Evolutionary conservation across 495 filamentous ascomycete genomes (phyloP).

Genomic region (Lophiotrema nucula): DNA sequence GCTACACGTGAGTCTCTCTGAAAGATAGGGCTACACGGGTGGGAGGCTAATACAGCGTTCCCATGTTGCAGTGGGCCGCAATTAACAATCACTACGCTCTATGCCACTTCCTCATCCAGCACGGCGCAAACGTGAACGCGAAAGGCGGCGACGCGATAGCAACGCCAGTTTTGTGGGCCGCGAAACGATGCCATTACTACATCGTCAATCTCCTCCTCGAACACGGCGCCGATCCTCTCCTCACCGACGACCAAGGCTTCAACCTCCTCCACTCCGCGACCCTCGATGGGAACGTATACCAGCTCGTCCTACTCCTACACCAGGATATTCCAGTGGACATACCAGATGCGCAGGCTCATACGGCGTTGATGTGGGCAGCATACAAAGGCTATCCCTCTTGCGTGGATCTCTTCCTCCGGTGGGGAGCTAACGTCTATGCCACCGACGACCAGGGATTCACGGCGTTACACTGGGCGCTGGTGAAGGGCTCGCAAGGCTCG

Average conservation of each 20-base stretch:
- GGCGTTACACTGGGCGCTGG: conserved; percentile 93
- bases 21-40: too few relatives aligned
- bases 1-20: conserved; percentile 69
- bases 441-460: conserved; percentile 89
- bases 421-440: conserved; percentile 91
- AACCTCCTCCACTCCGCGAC: conserved; percentile 96
- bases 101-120: conserved; percentile 89
- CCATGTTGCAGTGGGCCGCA: conserved; percentile 98
- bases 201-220: conserved; percentile 77
- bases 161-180: conserved; percentile 95
- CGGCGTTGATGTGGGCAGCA: conserved; percentile 94
- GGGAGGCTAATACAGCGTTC: too few relatives aligned
- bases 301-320: conserved; percentile 83
- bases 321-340: conserved; percentile 92
- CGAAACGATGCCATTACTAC: conserved; percentile 89
- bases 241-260: conserved; percentile 90
- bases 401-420: conserved; percentile 89
- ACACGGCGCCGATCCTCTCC: conserved; percentile 82
- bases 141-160: conserved; percentile 92
- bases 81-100: conserved; percentile 97
- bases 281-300: conserved; percentile 93
- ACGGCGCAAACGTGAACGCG: conserved; percentile 87
- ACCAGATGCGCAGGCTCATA: conserved; percentile 83
- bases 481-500: conserved; percentile 81
- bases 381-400: conserved; percentile 92